Conservation (phyloP, 1,139 yeast genomes). For the Arxiozyma slooffiae region DNA sequence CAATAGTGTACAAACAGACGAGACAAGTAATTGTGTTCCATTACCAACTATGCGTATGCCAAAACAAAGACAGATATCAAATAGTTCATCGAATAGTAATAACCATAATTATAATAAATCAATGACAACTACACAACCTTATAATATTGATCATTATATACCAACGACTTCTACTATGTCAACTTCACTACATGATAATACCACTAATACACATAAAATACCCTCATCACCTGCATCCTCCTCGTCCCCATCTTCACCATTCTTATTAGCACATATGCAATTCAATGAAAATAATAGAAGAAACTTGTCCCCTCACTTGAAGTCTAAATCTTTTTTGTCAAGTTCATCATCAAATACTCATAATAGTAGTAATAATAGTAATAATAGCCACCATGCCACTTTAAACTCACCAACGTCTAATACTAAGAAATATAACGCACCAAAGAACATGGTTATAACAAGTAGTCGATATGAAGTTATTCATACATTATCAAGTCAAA, state of each 20-base stretch:
- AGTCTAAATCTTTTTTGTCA: not conserved
- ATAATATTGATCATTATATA: not conserved
- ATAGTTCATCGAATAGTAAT: not conserved
- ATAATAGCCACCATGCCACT: not conserved
- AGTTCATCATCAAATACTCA: not conserved
- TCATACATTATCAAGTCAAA: constrained; percentile 15
- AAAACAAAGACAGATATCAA: not conserved
- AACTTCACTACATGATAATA: not conserved
- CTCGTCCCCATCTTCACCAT: too few relatives aligned
- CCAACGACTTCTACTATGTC: not conserved
- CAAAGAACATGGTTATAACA: constrained; percentile 26
- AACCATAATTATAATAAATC: not conserved
- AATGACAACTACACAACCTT: not conserved
- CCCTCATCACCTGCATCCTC: not conserved
- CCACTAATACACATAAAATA: not conserved
- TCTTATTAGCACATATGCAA: not conserved
- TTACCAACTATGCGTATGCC: not conserved
- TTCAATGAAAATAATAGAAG: not conserved
- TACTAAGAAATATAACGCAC: constrained; percentile 11
- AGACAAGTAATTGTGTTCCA: not conserved
- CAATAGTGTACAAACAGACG: not conserved
- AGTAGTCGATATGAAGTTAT: constrained; percentile 30
- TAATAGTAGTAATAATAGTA: not conserved
- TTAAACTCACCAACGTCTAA: not conserved
- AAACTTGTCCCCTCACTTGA: not conserved